phyloP scores from a whole-genome alignment of 164 flowering plant species.

The Nymphaea thermarum region DNA sequence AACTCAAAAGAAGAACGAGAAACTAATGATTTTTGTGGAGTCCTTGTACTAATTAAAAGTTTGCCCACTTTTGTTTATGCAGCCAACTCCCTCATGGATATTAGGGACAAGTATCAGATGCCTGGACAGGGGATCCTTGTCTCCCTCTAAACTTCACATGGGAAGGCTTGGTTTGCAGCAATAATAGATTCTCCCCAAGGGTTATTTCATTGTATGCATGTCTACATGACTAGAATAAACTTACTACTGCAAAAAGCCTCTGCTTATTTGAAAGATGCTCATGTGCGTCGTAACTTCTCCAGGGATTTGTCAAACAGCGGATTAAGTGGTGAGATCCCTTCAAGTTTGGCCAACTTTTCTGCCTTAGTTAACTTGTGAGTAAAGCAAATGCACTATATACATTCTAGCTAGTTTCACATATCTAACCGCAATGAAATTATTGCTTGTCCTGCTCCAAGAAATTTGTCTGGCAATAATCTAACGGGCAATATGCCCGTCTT shows the following conservation, averaged over 20 bases:
- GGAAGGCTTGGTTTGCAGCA: constrained; percentile 32
- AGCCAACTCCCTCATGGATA: constrained; percentile 20
- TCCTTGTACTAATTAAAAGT: background rate
- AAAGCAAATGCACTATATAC: background rate
- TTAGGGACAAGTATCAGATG: constrained; percentile 18
- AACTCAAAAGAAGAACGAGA: too few species aligned
- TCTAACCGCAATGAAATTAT: background rate
- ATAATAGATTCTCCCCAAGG: constrained; percentile 5
- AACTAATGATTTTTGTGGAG: too few species aligned
- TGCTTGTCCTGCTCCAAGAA: background rate
- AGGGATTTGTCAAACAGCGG: too few species aligned
- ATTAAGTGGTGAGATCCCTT: too few species aligned
- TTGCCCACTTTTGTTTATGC: background rate
- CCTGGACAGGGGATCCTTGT: constrained; percentile 58
- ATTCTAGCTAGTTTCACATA: background rate
- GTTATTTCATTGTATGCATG: constrained; percentile 30
- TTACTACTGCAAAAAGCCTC: too few species aligned
- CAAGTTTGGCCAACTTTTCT: constrained; percentile 15
- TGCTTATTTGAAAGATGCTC: background rate
- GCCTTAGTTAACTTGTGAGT: constrained; percentile 28
- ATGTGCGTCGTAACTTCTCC: too few species aligned
- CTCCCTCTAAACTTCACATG: constrained; percentile 22
- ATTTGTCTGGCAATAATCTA: constrained; percentile 23
- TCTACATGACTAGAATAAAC: background rate
- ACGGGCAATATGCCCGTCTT: constrained; percentile 24